phyloP scores from a whole-genome alignment of 495 filamentous ascomycete species.

The Hypoxylon rickii region DNA sequence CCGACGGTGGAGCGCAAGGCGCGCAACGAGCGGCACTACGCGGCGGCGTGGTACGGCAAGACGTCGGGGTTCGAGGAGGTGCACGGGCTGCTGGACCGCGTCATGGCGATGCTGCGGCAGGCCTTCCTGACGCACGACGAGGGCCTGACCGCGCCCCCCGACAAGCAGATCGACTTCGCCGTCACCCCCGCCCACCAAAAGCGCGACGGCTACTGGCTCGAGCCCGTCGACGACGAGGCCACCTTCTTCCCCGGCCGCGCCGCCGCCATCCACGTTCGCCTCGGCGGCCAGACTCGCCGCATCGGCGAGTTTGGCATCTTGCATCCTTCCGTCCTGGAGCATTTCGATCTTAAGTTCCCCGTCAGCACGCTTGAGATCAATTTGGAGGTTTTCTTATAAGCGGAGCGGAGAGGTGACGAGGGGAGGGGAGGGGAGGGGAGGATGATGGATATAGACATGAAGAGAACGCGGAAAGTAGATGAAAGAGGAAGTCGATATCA shows the following conservation, averaged over 20 bases:
- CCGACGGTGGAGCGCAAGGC: slow-evolving; percentile 74
- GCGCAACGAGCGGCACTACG: slow-evolving; percentile 92
- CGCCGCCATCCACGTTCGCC: slow-evolving; percentile 75
- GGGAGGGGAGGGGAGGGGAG: not conserved
- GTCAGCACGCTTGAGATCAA: slow-evolving; percentile 96
- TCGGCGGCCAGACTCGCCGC: slow-evolving; percentile 68
- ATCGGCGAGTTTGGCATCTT: slow-evolving; percentile 93
- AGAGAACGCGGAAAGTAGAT: not conserved
- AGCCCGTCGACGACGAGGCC: slow-evolving; percentile 78
- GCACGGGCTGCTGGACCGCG: slow-evolving; percentile 88
- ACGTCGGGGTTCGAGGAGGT: slow-evolving; percentile 95
- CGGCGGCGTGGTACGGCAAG: slow-evolving; percentile 94
- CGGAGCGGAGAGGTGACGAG: not conserved
- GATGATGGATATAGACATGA: not conserved
- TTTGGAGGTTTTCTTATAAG: slow-evolving; percentile 88
- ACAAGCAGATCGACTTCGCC: slow-evolving; percentile 52
- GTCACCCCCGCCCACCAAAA: slow-evolving; percentile 52
- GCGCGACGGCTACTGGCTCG: slow-evolving; percentile 84
- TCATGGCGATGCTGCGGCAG: slow-evolving; percentile 89
- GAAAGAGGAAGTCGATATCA: no score
- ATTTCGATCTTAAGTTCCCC: slow-evolving; percentile 90
- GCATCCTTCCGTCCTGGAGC: slow-evolving; percentile 89
- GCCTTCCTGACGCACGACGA: slow-evolving; percentile 79
- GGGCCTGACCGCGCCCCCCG: slow-evolving; percentile 51
- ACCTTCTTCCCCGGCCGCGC: slow-evolving; percentile 92